phyloP scores from a whole-genome alignment of 2,329 filamentous ascomycete genomes.

The Aspergillus ochraceoroseus region DNA sequence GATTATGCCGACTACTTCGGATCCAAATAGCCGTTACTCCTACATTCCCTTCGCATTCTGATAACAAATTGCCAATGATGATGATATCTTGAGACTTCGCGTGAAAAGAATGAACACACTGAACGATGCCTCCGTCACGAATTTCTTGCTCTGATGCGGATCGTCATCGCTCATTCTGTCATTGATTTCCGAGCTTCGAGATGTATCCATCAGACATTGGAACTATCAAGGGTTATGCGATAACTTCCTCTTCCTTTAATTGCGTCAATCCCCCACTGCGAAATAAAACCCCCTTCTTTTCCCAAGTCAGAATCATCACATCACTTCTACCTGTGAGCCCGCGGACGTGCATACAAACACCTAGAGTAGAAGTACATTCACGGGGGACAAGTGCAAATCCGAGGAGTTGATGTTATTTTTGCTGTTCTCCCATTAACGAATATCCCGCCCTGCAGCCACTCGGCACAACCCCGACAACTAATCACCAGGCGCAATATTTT shows the following conservation, averaged over 20 bases:
- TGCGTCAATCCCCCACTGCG: neutral
- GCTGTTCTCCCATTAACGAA: neutral
- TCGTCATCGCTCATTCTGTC: neutral
- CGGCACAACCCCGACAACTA: neutral
- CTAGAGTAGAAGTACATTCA: too few relatives aligned
- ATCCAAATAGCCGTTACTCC: too few relatives aligned
- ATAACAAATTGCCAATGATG: neutral
- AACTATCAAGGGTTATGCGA: too few relatives aligned
- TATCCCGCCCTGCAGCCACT: conserved; percentile 9
- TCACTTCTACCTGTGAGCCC: too few relatives aligned
- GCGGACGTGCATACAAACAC: too few relatives aligned
- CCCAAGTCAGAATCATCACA: too few relatives aligned
- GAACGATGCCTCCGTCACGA: too few relatives aligned
- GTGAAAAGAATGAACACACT: neutral
- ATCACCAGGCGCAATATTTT: conserved; percentile 1
- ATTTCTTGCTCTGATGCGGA: neutral
- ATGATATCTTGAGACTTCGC: neutral
- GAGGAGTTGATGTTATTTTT: too few relatives aligned
- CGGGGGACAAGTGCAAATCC: too few relatives aligned
- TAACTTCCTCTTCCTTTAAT: neutral
- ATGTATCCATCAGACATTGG: too few relatives aligned
- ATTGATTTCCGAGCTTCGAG: neutral
- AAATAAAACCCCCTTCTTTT: too few relatives aligned
- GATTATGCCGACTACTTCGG: too few relatives aligned
- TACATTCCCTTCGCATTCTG: neutral